Base-by-base conservation (phyloP, 1,139 yeast species). In the Suhomyces maxii region DNA sequence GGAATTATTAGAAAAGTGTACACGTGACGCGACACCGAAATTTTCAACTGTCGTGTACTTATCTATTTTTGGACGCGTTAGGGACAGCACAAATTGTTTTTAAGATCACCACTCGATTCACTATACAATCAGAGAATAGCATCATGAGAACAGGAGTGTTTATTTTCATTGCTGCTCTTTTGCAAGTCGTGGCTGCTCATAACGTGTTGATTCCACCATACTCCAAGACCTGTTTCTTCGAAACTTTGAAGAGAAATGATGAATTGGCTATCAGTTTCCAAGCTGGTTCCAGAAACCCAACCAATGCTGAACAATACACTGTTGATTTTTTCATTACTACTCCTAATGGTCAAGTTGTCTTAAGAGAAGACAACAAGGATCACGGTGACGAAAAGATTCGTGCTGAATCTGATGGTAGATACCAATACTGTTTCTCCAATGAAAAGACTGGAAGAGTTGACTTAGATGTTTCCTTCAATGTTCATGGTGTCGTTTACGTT, bases 391-490 rank as follows among this genome's bases (percentile, higher is more conserved):
- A 83, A 51, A 73, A 82, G 25, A 69, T 88, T 52, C 80, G 74
- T 51, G 93, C 95, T 46, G 71, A 77, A 42, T 64, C 74, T 48
- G 68, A 72, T 46, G 99, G 99, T 45, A 87, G 84, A 62, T 88
- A 83, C 73, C 79, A 82, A 55, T 93, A 89, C 76, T 93, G 99
- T 71, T 93, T 93, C 76, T 82, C 91, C 54, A 93, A 93, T 68
- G 97, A 90, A 65, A 83, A 80, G 59, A 76, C 88, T 11, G 76
- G 82, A 34, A 68, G 85, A 49, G 83, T 79, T 47, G 89, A 93
- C 49, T 85, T 89, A 68, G 99, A 93, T 64, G 96, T 93, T 38
- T 86, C 97, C 1, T 93, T 93, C 78, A 93, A 93, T 67, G 90
- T 91, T 50, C 97, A 90, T 63, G 98, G 97, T 36, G 90, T 89